A percentile compares a stretch with the other conserved stretches of the same genome.
These are phyloP conservation scores for Moesziomyces antarcticus DNA, from an alignment of 1,284 basidiomycete genomes.

Conservation along the genomic window DNA sequence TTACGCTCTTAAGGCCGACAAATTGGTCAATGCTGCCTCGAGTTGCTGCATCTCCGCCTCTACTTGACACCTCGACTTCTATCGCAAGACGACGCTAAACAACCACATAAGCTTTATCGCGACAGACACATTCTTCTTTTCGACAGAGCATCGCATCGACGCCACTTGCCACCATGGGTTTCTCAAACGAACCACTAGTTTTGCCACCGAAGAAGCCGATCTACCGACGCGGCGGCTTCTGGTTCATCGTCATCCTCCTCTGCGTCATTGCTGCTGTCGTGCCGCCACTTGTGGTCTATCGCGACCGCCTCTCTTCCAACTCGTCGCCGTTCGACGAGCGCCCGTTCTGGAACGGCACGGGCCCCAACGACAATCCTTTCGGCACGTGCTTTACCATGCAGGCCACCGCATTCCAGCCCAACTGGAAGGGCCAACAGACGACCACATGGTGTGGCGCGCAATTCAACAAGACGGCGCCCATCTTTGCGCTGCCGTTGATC, in stretches of 20 bases:
- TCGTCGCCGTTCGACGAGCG: constrained; percentile 18
- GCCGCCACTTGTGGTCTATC: constrained; percentile 32
- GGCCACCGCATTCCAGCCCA: constrained; percentile 42
- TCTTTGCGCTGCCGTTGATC: constrained; percentile 37
- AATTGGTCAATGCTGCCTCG: too few relatives aligned
- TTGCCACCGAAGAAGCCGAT: constrained; percentile 18
- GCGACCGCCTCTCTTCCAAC: constrained; percentile 14
- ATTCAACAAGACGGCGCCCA: constrained; percentile 40
- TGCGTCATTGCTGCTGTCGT: constrained; percentile 31
- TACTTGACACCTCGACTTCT: too few relatives aligned
- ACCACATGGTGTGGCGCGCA: constrained; percentile 45
- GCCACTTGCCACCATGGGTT: constrained; percentile 5
- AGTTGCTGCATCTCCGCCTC: too few relatives aligned
- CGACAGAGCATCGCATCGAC: too few relatives aligned
- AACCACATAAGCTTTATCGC: too few relatives aligned
- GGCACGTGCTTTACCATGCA: constrained; percentile 43
- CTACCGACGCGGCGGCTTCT: constrained; percentile 28
- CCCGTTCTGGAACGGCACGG: constrained; percentile 47
- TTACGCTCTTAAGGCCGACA: too few relatives aligned
- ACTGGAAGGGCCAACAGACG: constrained; percentile 43
- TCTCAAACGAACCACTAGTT: constrained; percentile 30
- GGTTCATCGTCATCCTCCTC: constrained; percentile 27
- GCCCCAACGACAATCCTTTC: constrained; percentile 43
- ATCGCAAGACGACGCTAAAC: too few relatives aligned
- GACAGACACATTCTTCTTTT: too few relatives aligned